Conservation (phyloP, 176 grass and related monocot genomes). For the Lolium multiflorum region DNA sequence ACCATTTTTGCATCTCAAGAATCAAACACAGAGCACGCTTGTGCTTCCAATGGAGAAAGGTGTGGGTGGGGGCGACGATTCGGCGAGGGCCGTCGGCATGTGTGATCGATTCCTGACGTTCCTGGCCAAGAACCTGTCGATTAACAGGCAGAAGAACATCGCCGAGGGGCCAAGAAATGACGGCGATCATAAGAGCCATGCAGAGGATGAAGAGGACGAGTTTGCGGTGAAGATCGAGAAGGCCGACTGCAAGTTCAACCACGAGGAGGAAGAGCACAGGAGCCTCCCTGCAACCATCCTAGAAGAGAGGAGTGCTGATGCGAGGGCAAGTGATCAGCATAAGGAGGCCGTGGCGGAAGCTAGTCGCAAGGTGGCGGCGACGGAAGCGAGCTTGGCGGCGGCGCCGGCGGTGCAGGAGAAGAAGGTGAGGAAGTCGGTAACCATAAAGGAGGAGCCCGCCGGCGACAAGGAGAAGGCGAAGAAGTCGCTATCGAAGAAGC, state of each 20-base stretch:
- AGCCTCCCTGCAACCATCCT: slow-evolving; percentile 21
- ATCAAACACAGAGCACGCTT: not conserved
- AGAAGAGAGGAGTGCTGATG: not conserved
- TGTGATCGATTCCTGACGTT: slow-evolving; percentile 55
- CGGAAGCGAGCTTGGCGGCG: not conserved
- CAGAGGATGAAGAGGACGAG: slow-evolving; percentile 25
- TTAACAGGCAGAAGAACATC: slow-evolving; percentile 38
- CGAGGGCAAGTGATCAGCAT: not conserved
- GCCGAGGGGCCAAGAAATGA: slow-evolving; percentile 22
- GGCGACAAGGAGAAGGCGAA: slow-evolving; percentile 15
- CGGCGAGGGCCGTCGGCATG: slow-evolving; percentile 29
- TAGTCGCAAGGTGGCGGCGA: not conserved
- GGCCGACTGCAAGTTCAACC: slow-evolving; percentile 34
- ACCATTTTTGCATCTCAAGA: not conserved
- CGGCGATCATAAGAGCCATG: not conserved
- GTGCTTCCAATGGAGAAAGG: slow-evolving; percentile 32
- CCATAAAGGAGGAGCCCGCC: slow-evolving; percentile 42
- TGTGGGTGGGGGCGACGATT: not conserved
- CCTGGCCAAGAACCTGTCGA: slow-evolving; percentile 48
- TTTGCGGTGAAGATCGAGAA: slow-evolving; percentile 54
- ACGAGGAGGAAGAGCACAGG: not conserved
- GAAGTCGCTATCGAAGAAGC: slow-evolving; percentile 53
- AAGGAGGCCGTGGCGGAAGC: not conserved
- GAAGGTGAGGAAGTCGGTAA: slow-evolving; percentile 50
- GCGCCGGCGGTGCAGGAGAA: slow-evolving; percentile 8